phyloP scores from a whole-genome alignment of 306 rosid genomes.

The Corylus avellana region DNA sequence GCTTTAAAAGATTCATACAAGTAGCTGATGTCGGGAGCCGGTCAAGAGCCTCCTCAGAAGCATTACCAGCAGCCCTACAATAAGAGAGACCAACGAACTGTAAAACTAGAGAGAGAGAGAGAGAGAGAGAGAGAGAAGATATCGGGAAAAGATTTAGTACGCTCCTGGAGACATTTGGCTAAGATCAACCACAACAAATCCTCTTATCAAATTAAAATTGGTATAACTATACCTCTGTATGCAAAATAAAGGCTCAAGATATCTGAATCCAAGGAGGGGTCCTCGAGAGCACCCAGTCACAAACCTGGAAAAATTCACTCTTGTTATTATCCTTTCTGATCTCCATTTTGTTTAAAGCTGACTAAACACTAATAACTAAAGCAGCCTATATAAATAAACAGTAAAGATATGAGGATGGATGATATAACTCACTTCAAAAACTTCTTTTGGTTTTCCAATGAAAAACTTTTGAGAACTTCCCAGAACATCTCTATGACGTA shows the following conservation, averaged over 20 bases:
- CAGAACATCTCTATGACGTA: conserved; percentile 86
- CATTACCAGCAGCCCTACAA: conserved; percentile 85
- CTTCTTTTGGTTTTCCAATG: conserved; percentile 84
- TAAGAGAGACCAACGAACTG: conserved; percentile 20
- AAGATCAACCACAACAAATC: background rate
- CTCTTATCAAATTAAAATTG: background rate
- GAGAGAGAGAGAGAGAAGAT: background rate
- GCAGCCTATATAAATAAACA: background rate
- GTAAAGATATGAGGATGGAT: background rate
- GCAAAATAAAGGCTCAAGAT: conserved; percentile 90
- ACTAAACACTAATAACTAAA: background rate
- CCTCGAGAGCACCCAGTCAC: conserved; percentile 99
- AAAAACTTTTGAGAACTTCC: conserved; percentile 90
- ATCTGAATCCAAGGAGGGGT: conserved; percentile 89
- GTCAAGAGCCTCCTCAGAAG: conserved; percentile 89
- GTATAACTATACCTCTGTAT: conserved; percentile 71
- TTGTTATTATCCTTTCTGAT: conserved; percentile 19
- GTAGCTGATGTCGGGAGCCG: conserved; percentile 97
- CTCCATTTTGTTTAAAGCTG: conserved; percentile 12
- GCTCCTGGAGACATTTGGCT: conserved; percentile 3
- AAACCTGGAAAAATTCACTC: conserved; percentile 54
- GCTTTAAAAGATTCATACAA: conserved; percentile 97
- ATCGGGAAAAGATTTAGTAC: background rate
- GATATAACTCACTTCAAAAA: conserved; percentile 75
- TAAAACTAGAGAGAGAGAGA: background rate